Evolutionary conservation across 108 stramenopile species (phyloP), one percentile per base, ranked within the genome.

Genomic region (Nitzschia palea): DNA sequence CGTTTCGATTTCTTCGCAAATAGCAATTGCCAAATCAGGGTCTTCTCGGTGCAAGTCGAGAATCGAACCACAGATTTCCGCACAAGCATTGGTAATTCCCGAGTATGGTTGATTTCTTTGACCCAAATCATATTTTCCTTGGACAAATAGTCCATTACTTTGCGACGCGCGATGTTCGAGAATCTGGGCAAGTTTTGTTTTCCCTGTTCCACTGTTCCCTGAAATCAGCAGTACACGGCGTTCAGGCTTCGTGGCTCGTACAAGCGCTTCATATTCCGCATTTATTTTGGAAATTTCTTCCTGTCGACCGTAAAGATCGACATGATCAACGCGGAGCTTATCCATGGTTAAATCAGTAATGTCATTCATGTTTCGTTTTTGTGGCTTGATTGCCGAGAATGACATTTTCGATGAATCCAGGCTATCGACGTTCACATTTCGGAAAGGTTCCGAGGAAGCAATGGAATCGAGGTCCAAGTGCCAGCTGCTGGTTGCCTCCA

Each of bases 221-320:
- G 34, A 66, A 17, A 63, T 48, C 36, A 60, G 40, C 4, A 60
- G 9, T 10, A 60, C 76, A 23, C 23, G 50, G 6, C 50, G 6
- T 61, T 61, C 20, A 8, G n/a, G 17, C 20, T n/a, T 51, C n/a
- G n/a, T n/a, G 8, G 20, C n/a, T n/a, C 50, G 12, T 15, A 51
- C 18, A 3, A 36, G 10, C 14, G 37, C 8, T 10, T 40, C 37
- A 14, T 10, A 40, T 40, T 40, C 10, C 14, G 8, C 14, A 8
- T 40, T 8, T 14, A 56, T 9, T 8, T 9, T 31, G 5, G 26
- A 8, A 10, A 30, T 32, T 28, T 56, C 55, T 12, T 31, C 10
- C 4, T 56, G 26, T 31, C 55, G 25, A 4, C 59, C 59, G 29
- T 30, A 10, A 15, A 60, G 8, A 5, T 36, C 59, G 4, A 60